Evolutionary conservation across 2,329 filamentous ascomycete genomes (phyloP).

Genomic region (Zopfia rhizophila): DNA sequence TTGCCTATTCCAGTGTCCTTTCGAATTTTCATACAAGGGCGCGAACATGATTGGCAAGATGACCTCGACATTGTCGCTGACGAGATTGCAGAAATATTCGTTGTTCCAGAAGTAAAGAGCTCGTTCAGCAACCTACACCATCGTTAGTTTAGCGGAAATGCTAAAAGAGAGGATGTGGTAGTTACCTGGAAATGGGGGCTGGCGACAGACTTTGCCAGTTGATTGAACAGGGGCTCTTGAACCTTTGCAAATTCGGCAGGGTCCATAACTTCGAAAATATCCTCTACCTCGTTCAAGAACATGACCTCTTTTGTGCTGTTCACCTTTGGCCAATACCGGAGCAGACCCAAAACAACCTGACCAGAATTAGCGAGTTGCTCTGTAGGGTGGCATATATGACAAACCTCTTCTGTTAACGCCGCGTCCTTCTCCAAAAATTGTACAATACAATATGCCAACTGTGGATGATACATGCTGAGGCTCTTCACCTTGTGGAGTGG

Average conservation of each 20-base stretch:
- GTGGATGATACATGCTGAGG: slow-evolving; percentile 99
- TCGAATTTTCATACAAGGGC: slow-evolving; percentile 97
- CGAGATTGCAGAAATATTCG: slow-evolving; percentile 99
- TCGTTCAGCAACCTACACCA: slow-evolving; percentile 81
- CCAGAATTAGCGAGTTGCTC: slow-evolving; percentile 27
- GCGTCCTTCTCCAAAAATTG: slow-evolving; percentile 99
- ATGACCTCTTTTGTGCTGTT: slow-evolving; percentile 99
- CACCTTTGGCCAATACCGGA: slow-evolving; percentile 98
- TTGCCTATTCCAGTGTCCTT: slow-evolving; percentile 98
- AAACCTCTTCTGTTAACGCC: slow-evolving; percentile 92
- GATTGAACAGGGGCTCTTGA: slow-evolving; percentile 96
- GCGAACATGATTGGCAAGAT: slow-evolving; percentile 99
- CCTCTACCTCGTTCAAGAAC: slow-evolving; percentile 99
- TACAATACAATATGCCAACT: slow-evolving; percentile 98
- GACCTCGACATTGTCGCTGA: slow-evolving; percentile 98
- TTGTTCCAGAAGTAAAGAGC: slow-evolving; percentile 99
- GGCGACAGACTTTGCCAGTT: slow-evolving; percentile 96
- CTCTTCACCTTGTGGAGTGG: slow-evolving; percentile 98
- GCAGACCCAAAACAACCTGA: slow-evolving; percentile 89
- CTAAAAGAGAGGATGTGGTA: slow-evolving; percentile 5
- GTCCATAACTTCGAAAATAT: slow-evolving; percentile 99
- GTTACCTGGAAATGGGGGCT: slow-evolving; percentile 93
- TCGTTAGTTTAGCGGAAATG: slow-evolving; percentile 18
- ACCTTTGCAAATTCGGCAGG: slow-evolving; percentile 98
- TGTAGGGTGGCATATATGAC: slow-evolving; percentile 33